Base-by-base conservation (phyloP, 192 early-diverging fungal species). In the Gryganskiella cystojenkinii region DNA sequence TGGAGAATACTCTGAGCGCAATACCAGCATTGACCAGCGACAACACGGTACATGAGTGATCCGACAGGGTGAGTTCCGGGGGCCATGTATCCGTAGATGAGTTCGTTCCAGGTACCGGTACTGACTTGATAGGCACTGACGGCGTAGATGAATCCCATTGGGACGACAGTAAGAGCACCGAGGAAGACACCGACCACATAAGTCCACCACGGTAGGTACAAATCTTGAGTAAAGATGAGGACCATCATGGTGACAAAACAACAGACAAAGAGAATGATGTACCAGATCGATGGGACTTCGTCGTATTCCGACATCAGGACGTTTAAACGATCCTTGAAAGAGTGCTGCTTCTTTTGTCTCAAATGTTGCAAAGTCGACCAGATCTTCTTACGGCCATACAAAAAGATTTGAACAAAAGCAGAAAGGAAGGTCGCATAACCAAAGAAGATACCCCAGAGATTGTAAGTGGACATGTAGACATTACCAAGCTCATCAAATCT, bases 21-120 rank as follows among this genome's bases (percentile, higher is more conserved):
- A 56, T 82, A 82, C 81, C 81, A 82, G 50, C 73, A 79, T 54
- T 82, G 73, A 35, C 73, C 81, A 62, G 81, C 73, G 28, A 82
- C 74, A 30, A 73, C 72, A 61, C 64, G 64, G 37, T 82, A 82
- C 10, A 82, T 69, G 37, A 65, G 63, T 1, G 67, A 64, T 15
- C 74, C 74, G 20, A 78, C 74, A 24, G 74, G 74, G 24, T 78
- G 74, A 17, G 74, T 78, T 51, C 74, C 74, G 17, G 80, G 80
- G 3, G 80, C 80, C 80, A 81, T 81, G 28, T 81, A 81, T 52
- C 80, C 80, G 27, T 75, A 81, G 42, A 78, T 78, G 55, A 78
- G 45, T 33, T 78, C 80, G 52, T 81, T 81, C 57, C 67, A 81
- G 22, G 80, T 81, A 27, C 80, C 80, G 43, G 72, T 81, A 22